Evolutionary conservation across 805 yeast genomes (phyloP), one percentile per base, ranked within the genome.

Genomic region (Priceomyces castillae): DNA sequence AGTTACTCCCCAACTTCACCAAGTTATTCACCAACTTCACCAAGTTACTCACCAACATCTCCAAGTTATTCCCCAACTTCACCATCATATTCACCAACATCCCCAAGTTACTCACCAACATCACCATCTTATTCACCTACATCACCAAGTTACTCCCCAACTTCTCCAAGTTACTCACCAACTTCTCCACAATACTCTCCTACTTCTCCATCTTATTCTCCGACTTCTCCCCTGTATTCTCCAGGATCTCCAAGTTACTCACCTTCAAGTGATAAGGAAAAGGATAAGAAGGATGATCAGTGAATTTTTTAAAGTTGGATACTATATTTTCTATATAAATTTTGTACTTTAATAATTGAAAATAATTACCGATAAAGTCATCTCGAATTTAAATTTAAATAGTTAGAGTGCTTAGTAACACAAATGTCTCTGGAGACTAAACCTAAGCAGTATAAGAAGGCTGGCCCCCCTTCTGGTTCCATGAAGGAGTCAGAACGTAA

Each of bases 61-160:
- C 97, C 97, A 44, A 55, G 69, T 0, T 86, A 86, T 60, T 74
- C 82, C 3, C 94, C 94, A 40, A 85, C 94, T 1, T 78, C 86
- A 0, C 85, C 86, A 51, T 57, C 67, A 2, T 84, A 83, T 59
- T 71, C 80, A 0, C 90, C 92, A 46, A 86, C 95, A 0, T 81
- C 90, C 0, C 97, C 97, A 44, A 55, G 69, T 0, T 86, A 86
- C 63, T 73, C 82, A 1, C 94, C 95, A 31, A 84, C 90, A 1
- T 79, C 86, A 4, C 90, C 90, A 48, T 46, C 57, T 15, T 77
- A 80, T 55, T 65, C 76, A 0, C 84, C 84, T 26, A 79, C 86
- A 0, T 73, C 81, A 4, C 87, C 87, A 46, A 59, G 74, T 2
- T 86, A 62, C 51, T 59, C 64, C 12, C 90, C 92, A 46, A 86